These are phyloP conservation scores for Globisporangium yorkense DNA, from an alignment of 352 stramenopile species.

Conservation along the genomic window DNA sequence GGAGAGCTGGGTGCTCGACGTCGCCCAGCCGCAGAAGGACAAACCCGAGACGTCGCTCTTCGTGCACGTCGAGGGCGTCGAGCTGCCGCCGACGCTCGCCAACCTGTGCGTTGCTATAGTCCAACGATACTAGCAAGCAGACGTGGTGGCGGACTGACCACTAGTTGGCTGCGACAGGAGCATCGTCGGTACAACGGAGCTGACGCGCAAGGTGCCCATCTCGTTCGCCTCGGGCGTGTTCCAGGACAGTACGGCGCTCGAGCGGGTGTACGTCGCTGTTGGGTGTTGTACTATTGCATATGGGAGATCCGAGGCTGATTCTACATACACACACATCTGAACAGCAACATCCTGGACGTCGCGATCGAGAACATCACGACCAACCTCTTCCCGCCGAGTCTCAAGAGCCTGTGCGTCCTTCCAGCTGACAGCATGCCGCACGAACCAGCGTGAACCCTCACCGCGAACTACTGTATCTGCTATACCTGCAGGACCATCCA, in stretches of 20 bases:
- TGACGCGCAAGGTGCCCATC: conserved; percentile 49
- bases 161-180: conserved; percentile 19
- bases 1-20: conserved; percentile 43
- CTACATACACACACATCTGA: not conserved
- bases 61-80: conserved; percentile 41
- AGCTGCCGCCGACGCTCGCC: conserved; percentile 39
- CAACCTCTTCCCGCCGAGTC: conserved; percentile 57
- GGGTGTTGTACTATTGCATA: not conserved
- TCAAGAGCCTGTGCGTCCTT: conserved; percentile 44
- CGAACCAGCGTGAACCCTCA: not conserved
- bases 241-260: conserved; percentile 28
- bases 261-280: conserved; percentile 33
- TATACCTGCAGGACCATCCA: conserved; percentile 46
- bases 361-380: conserved; percentile 48
- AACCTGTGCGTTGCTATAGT: conserved; percentile 39
- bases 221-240: conserved; percentile 50
- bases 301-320: not conserved
- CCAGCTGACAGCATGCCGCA: not conserved
- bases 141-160: no score
- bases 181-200: conserved; percentile 47
- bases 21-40: conserved; percentile 62
- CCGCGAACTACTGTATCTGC: not conserved
- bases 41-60: conserved; percentile 58
- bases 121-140: no score
- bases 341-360: conserved; percentile 53